These are phyloP conservation scores for Ogataea sp. DNA, from an alignment of 805 yeast genomes.

Conservation along the genomic window DNA sequence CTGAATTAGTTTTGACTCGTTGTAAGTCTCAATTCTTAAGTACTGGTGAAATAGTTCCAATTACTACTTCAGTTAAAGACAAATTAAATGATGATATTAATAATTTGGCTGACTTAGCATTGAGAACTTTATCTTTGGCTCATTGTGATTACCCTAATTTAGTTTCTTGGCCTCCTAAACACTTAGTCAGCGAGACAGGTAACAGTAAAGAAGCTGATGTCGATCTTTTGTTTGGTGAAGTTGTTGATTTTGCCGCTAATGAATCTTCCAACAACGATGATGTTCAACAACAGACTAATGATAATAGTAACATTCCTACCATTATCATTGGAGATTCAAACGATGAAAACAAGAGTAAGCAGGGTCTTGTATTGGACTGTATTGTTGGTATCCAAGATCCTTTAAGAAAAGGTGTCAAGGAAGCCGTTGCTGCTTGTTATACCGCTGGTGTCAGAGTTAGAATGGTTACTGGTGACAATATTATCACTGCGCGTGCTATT, in stretches of 20 bases:
- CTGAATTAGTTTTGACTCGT: slow-evolving; percentile 68
- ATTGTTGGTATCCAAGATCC: slow-evolving; percentile 96
- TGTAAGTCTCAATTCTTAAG: slow-evolving; percentile 37
- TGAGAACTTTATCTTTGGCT: slow-evolving; percentile 84
- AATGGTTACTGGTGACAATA: slow-evolving; percentile 98
- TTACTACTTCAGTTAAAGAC: slow-evolving; percentile 24
- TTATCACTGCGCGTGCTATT: slow-evolving; percentile 86
- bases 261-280: no score
- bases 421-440: slow-evolving; percentile 80
- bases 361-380: slow-evolving; percentile 51
- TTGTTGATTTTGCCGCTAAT: slow-evolving; percentile 11
- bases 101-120: slow-evolving; percentile 64
- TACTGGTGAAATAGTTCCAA: slow-evolving; percentile 20
- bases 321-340: slow-evolving; percentile 17
- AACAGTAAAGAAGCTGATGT: slow-evolving; percentile 35
- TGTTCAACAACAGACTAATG: no score
- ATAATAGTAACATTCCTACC: no score
- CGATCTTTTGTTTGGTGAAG: slow-evolving; percentile 29
- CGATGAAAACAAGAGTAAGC: no score
- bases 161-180: slow-evolving; percentile 62
- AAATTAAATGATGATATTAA: slow-evolving; percentile 23
- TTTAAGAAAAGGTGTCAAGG: slow-evolving; percentile 79
- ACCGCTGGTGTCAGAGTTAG: slow-evolving; percentile 90
- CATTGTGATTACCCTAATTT: slow-evolving; percentile 57
- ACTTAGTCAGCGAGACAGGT: slow-evolving; percentile 24